phyloP scores from a whole-genome alignment of 2,329 filamentous ascomycete species.

The Cladorrhinum sp. region DNA sequence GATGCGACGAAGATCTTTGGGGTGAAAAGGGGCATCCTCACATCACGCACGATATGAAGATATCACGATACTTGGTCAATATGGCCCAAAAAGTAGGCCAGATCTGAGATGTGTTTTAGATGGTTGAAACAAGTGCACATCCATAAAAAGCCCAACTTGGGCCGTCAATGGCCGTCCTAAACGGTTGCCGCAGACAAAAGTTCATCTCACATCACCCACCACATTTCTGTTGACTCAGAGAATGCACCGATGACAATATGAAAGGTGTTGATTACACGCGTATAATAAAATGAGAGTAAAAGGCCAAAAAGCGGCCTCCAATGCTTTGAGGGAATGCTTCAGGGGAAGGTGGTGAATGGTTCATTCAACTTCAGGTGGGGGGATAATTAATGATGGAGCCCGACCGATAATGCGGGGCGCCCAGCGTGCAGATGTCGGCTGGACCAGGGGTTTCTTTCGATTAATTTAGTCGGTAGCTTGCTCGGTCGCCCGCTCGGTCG shows the following conservation, averaged over 20 bases:
- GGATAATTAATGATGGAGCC: background rate
- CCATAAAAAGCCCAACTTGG: background rate
- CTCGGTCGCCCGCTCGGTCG: background rate
- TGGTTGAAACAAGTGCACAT: background rate
- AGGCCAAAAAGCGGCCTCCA: background rate
- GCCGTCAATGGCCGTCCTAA: background rate
- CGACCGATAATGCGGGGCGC: constrained; percentile 2
- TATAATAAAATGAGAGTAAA: background rate
- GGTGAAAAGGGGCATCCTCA: background rate
- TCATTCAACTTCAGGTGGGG: too few relatives aligned
- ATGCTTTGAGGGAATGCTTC: background rate
- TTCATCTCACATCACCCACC: too few relatives aligned
- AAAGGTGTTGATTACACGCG: background rate
- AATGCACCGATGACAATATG: background rate
- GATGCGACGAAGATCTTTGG: background rate
- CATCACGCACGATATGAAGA: background rate
- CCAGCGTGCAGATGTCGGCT: too few relatives aligned
- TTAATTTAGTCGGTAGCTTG: constrained; percentile 7
- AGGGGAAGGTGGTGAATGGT: background rate
- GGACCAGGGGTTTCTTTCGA: background rate
- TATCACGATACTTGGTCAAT: background rate
- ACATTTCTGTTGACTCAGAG: too few relatives aligned
- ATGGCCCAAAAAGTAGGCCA: background rate
- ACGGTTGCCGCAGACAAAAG: too few relatives aligned
- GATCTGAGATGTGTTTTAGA: background rate